These are phyloP conservation scores for Barnettozyma vustinii DNA, from an alignment of 805 yeast genomes.

Conservation along the genomic window DNA sequence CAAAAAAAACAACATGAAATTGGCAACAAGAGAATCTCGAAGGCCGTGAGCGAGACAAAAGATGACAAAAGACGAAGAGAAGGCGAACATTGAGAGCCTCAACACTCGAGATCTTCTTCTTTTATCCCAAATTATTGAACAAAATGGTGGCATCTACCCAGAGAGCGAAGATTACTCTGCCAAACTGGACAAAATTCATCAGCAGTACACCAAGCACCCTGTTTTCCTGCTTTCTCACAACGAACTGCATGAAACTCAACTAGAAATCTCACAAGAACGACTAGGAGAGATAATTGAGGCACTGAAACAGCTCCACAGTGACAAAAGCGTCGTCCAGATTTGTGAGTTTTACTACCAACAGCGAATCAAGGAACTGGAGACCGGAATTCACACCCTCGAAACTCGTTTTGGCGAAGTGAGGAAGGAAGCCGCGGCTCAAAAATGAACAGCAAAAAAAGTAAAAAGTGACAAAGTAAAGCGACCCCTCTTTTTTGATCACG, in stretches of 20 bases:
- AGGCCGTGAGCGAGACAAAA: not conserved
- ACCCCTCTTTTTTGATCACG: not conserved
- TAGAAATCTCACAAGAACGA: slow-evolving; percentile 9
- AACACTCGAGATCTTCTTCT: slow-evolving; percentile 22
- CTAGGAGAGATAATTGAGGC: slow-evolving; percentile 5
- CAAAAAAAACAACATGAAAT: no score
- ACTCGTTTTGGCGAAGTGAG: slow-evolving; percentile 8
- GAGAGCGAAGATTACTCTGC: not conserved
- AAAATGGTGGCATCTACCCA: slow-evolving; percentile 11
- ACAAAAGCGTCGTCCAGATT: slow-evolving; percentile 13
- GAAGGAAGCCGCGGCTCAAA: slow-evolving; percentile 2
- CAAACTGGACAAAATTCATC: slow-evolving; percentile 10
- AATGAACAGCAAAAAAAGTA: not conserved
- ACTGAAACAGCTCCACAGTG: slow-evolving; percentile 7
- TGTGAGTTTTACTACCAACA: slow-evolving; percentile 19
- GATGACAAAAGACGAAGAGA: not conserved
- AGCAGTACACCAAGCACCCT: slow-evolving; percentile 15
- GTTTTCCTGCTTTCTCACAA: slow-evolving; percentile 23
- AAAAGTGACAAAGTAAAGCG: not conserved
- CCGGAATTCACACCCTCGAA: slow-evolving; percentile 9
- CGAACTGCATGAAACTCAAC: slow-evolving; percentile 9
- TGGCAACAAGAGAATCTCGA: not conserved
- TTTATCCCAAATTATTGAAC: slow-evolving; percentile 20
- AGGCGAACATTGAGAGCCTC: slow-evolving; percentile 9
- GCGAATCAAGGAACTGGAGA: slow-evolving; percentile 14